These are phyloP conservation scores for Jaapia argillacea DNA, from an alignment of 768 basidiomycete genomes.

Conservation along the genomic window DNA sequence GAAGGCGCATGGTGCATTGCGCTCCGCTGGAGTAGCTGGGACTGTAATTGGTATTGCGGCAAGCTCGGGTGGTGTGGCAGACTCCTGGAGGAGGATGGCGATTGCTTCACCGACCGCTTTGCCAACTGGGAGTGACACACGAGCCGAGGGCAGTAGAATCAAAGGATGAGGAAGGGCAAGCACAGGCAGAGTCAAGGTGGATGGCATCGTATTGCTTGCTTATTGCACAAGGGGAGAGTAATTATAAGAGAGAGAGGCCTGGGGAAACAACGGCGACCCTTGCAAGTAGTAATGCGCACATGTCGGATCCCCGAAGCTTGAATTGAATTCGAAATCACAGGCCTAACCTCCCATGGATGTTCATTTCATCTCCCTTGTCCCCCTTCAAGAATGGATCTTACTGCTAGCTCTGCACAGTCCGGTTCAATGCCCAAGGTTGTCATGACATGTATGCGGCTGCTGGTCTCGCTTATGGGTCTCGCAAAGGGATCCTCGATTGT, in stretches of 20 bases:
- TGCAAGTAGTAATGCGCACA: too few relatives aligned
- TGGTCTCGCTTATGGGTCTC: too few relatives aligned
- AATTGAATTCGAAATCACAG: too few relatives aligned
- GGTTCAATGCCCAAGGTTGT: too few relatives aligned
- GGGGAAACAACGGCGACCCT: too few relatives aligned
- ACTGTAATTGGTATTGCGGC: slow-evolving; percentile 37
- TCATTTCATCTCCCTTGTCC: too few relatives aligned
- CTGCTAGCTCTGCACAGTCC: too few relatives aligned
- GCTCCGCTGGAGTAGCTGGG: slow-evolving; percentile 8
- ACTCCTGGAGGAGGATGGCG: slow-evolving; percentile 55
- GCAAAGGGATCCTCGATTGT: too few relatives aligned
- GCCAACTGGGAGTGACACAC: slow-evolving; percentile 59
- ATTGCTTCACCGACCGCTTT: slow-evolving; percentile 53
- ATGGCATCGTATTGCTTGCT: background rate
- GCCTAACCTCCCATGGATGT: too few relatives aligned
- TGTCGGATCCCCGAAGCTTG: too few relatives aligned
- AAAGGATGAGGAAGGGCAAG: slow-evolving; percentile 63
- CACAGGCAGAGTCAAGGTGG: slow-evolving; percentile 44
- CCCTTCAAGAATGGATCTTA: too few relatives aligned
- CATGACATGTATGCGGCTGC: too few relatives aligned
- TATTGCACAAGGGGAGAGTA: background rate
- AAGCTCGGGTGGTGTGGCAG: slow-evolving; percentile 59
- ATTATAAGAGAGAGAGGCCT: background rate
- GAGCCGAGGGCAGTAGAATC: slow-evolving; percentile 65
- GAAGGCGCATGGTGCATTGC: slow-evolving; percentile 10